Evolutionary conservation across 2,329 filamentous ascomycete genomes (phyloP), one percentile per base, ranked within the genome.

Genomic region (Claviceps pazoutovae): DNA sequence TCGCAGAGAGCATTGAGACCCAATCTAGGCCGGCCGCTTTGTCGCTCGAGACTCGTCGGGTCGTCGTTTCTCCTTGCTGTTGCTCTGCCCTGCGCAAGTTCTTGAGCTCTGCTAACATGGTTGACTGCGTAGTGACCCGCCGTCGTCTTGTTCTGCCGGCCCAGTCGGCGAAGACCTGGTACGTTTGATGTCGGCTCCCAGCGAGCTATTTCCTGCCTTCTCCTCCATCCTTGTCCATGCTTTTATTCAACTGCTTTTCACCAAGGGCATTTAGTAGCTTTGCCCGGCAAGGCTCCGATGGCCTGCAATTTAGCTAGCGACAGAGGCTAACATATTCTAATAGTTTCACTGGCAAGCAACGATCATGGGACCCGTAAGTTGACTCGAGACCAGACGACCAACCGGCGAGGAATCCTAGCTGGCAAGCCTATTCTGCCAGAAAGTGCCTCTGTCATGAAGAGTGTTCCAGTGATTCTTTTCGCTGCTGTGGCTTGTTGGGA

Each of bases 331-430:
- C 61, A 30, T 34, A 2, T 16, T 43, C 23, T 41, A 53, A 63
- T 63, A 98, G 91, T 98, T 98, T 69, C 93, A 97, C 83, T 98
- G 93, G 93, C 93, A 98, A 84, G 93, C 93, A 65, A 98, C 93
- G 50, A 98, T 98, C 70, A 98, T 98, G 93, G 93, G 93, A 73
- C 93, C 93, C 69, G 88, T 95, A 83, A 82, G 88, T 64, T 60
- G 59, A 57, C 56, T 53, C 37, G 42, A 50, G 37, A 19, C 5
- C 17, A n/a, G 49, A 21, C 34, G 39, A 46, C 26, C n/a, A 37
- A 23, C 23, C n/a, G 23, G 19, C 6, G 38, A 6, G 44, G 19
- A 38, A 36, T 8, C 26, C 8, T 45, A 17, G 48, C 26, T 39
- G 30, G 14, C 17, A 45, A 21, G 26, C 26, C n/a, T 3, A 13